Evolutionary conservation across 257 asterid genomes (phyloP), one percentile per base, ranked within the genome.

Genomic region (Solanum peruvianum): DNA sequence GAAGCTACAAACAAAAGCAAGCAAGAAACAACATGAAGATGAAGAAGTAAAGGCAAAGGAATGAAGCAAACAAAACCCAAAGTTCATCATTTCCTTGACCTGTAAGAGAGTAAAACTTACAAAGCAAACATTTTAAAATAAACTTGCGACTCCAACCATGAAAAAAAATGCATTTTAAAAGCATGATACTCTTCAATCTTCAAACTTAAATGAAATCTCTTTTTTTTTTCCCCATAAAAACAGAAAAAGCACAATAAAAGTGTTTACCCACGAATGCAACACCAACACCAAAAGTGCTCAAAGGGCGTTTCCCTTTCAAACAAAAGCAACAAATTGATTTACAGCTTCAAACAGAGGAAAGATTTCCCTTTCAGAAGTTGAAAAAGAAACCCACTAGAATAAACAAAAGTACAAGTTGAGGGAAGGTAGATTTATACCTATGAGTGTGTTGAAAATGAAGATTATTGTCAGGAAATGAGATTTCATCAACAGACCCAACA

Each of bases 391-490:
- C 23, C 23, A 58, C 4, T 58, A 64, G 39, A 64, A 2, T 4
- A 11, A 62, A 11, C 58, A 83, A 31, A 82, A 82, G 25, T 18
- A 20, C 0, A 37, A 37, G 39, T 37, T 37, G 39, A 37, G 14
- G 37, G 83, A 45, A 27, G 84, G 35, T 3, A 44, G 84, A 58
- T 11, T 81, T 21, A 85, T 91, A 93, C 98, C 94, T 91, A 85
- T 87, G 93, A 78, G 88, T 85, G 47, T 49, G 91, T 88, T 91
- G 88, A 80, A 52, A 86, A 23, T 90, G 93, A 90, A 87, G 88
- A 88, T 81, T 77, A 83, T 88, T 91, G 58, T 91, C 96, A 72
- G 94, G 95, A 91, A 89, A 91, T 5, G 95, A 91, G 64, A 89
- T 89, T 72, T 91, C 94, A 81, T 90, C 90, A 80, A 76, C 90